phyloP scores from a whole-genome alignment of 2,329 filamentous ascomycete species.

The Nemania bipapillata region DNA sequence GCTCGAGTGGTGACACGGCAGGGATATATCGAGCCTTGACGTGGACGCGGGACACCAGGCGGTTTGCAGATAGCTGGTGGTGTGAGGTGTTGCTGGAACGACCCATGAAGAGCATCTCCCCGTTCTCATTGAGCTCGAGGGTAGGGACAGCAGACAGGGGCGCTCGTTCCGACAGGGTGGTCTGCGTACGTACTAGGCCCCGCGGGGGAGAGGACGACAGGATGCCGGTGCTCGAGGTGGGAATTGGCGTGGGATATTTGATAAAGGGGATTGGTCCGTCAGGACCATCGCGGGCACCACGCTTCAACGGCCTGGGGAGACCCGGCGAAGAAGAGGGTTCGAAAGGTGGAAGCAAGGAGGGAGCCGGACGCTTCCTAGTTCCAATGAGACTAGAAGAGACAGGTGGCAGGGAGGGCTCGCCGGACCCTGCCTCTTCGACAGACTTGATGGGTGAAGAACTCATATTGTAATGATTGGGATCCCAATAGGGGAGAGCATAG shows the following conservation, averaged over 20 bases:
- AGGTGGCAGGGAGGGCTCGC: constrained; percentile 53
- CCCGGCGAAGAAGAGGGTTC: constrained; percentile 82
- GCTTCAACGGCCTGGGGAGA: constrained; percentile 75
- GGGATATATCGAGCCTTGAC: constrained; percentile 86
- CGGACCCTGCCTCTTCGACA: constrained; percentile 51
- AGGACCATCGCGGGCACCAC: constrained; percentile 63
- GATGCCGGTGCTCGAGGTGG: constrained; percentile 92
- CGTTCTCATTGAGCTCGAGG: constrained; percentile 81
- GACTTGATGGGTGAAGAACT: constrained; percentile 46
- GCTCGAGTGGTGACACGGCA: constrained; percentile 72
- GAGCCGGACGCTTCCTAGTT: constrained; percentile 72
- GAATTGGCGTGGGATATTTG: constrained; percentile 92
- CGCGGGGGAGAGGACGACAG: constrained; percentile 84
- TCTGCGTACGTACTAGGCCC: constrained; percentile 69
- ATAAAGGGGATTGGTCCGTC: constrained; percentile 61
- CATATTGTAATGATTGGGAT: constrained; percentile 42
- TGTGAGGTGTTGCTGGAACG: constrained; percentile 95
- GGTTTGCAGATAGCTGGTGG: constrained; percentile 91
- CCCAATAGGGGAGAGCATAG: constrained; percentile 41
- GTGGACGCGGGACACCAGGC: constrained; percentile 91
- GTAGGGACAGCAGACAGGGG: constrained; percentile 86
- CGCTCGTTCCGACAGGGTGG: constrained; percentile 77
- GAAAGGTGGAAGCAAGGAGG: constrained; percentile 80
- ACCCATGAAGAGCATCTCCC: constrained; percentile 86
- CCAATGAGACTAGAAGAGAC: constrained; percentile 53